phyloP scores from a whole-genome alignment of 2,329 filamentous ascomycete species.

The Xylariomycetidae sp. region DNA sequence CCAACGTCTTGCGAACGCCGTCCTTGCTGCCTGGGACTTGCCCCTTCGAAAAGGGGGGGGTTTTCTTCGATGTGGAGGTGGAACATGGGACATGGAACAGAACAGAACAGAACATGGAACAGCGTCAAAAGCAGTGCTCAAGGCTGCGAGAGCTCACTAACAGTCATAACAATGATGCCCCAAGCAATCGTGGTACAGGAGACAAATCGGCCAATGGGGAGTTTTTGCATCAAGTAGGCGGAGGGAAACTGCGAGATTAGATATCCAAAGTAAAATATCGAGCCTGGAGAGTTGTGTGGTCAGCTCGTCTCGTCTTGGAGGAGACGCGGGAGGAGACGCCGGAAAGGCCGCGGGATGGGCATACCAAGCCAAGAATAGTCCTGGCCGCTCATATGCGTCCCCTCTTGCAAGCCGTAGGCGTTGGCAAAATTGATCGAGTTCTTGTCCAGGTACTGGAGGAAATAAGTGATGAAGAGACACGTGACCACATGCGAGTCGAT shows the following conservation, averaged over 20 bases:
- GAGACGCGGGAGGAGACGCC: slow-evolving; percentile 29
- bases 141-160: slow-evolving; percentile 4
- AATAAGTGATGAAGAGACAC: slow-evolving; percentile 25
- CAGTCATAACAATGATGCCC: slow-evolving; percentile 40
- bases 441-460: slow-evolving; percentile 30
- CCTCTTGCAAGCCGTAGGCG: slow-evolving; percentile 40
- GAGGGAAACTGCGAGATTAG: slow-evolving; percentile 39
- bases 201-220: slow-evolving; percentile 44
- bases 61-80: too few species aligned
- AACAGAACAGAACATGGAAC: too few species aligned
- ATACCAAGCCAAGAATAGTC: slow-evolving; percentile 46
- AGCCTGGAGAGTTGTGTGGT: slow-evolving; percentile 22
- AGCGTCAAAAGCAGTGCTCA: too few species aligned
- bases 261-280: slow-evolving; percentile 47
- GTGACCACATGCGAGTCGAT: slow-evolving; percentile 26
- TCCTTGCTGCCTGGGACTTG: too few species aligned
- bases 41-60: too few species aligned
- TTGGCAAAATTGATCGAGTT: slow-evolving; percentile 46
- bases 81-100: too few species aligned
- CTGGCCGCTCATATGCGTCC: slow-evolving; percentile 39
- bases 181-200: slow-evolving; percentile 38
- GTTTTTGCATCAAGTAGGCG: slow-evolving; percentile 38
- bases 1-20: too few species aligned
- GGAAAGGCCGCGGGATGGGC: slow-evolving; percentile 26
- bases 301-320: slow-evolving; percentile 3